Conservation (phyloP, 306 rosid species). For the Malus orientalis region DNA sequence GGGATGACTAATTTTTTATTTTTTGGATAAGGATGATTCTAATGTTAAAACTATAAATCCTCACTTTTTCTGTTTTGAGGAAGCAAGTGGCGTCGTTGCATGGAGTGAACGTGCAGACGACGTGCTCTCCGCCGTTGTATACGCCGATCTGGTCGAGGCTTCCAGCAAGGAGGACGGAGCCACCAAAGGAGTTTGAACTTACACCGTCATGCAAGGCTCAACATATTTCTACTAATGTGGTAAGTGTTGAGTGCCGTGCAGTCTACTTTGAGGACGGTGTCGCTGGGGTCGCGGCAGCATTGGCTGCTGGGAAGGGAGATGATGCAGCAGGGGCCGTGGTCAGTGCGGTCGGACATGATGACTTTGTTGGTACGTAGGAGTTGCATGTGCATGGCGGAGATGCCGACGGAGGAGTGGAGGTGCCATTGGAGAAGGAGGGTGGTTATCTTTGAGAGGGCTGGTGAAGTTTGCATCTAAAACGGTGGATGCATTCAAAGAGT, state of each 20-base stretch:
- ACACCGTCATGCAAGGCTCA: no score
- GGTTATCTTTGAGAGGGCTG: conserved; percentile 12
- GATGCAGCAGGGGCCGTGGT: conserved; percentile 55
- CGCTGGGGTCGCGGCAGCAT: conserved; percentile 39
- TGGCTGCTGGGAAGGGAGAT: conserved; percentile 39
- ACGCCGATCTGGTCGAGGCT: conserved; percentile 77
- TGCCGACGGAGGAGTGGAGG: conserved; percentile 53
- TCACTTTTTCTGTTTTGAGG: no score
- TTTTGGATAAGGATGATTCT: no score
- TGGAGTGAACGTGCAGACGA: conserved; percentile 53
- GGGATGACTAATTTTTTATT: no score
- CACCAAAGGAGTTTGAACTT: background rate
- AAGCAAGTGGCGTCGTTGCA: conserved; percentile 27
- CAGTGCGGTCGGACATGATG: conserved; percentile 58
- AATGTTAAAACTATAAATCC: no score
- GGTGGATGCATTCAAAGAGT: conserved; percentile 6
- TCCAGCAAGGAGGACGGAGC: conserved; percentile 56
- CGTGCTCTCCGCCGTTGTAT: conserved; percentile 53
- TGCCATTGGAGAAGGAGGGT: conserved; percentile 26
- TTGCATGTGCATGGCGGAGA: conserved; percentile 92
- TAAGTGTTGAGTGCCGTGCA: conserved; percentile 27
- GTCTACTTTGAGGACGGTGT: conserved; percentile 32
- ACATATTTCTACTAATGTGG: no score
- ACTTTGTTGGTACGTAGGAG: conserved; percentile 48
- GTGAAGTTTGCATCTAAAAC: background rate